A percentile compares a stretch with the other conserved stretches of the same genome.
Conservation (phyloP, 2,329 filamentous ascomycete species). For the Aureobasidium sp. region DNA sequence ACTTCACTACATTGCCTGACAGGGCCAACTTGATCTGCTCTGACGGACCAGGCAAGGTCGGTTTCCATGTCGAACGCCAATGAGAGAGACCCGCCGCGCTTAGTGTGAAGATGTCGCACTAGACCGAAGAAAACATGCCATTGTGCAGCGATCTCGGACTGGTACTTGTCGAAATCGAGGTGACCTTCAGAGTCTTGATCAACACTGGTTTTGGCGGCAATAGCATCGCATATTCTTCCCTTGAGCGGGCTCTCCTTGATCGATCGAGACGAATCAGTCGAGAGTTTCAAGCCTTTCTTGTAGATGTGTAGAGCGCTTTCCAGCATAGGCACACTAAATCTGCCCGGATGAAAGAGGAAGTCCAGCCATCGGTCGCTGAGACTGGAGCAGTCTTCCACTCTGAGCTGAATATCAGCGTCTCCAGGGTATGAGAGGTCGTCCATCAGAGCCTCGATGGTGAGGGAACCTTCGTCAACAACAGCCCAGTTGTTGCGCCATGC, state of each 20-base stretch:
- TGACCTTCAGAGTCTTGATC: constrained; percentile 52
- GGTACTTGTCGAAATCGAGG: constrained; percentile 69
- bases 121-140: constrained; percentile 89
- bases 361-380: constrained; percentile 71
- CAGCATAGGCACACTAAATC: constrained; percentile 69
- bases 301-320: constrained; percentile 80
- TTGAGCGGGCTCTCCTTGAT: constrained; percentile 51
- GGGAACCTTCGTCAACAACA: constrained; percentile 33
- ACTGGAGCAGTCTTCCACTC: constrained; percentile 22
- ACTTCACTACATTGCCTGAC: constrained; percentile 70
- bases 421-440: constrained; percentile 29
- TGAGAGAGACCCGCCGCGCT: constrained; percentile 71
- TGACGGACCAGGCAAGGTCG: constrained; percentile 73
- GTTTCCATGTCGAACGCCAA: constrained; percentile 63
- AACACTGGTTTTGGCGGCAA: constrained; percentile 61
- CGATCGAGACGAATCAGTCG: constrained; percentile 20
- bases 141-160: constrained; percentile 65
- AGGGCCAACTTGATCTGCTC: constrained; percentile 71
- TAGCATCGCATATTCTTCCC: constrained; percentile 65
- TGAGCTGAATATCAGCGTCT: constrained; percentile 18
- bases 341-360: constrained; percentile 72
- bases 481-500: constrained; percentile 54
- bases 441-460: constrained; percentile 33
- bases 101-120: constrained; percentile 75
- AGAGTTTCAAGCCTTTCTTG: constrained; percentile 50